Evolutionary conservation across 2,329 filamentous ascomycete species (phyloP), one percentile per base, ranked within the genome.

Genomic region (Epichloe scottii): DNA sequence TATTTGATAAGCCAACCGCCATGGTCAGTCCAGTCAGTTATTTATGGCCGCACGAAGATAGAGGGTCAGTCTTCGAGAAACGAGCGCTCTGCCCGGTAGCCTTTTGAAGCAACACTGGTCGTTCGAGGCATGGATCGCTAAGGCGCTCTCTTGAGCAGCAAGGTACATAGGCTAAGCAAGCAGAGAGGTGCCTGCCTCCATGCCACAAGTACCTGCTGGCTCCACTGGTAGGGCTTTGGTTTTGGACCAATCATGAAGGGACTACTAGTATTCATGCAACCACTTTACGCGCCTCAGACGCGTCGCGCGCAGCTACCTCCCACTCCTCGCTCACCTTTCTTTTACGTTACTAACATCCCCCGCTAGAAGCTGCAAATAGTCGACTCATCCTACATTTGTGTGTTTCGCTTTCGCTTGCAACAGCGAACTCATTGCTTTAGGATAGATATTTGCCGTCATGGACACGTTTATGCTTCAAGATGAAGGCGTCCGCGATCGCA

Each of bases 401-500:
- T 7, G 15, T 40, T 17, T 40, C 7, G 14, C 5, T 40, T 17
- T 17, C 38, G 2, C 38, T 19, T n/a, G 14, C 15, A 40, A 19
- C 1, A 40, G n/a, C 38, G 15, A 5, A 40, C n/a, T 17, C 11
- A 40, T 41, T 30, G 15, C 15, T 14, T 19, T 12, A 40, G 21
- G 15, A 26, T 39, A 12, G 39, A 23, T 14, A 35, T 5, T 12
- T 41, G 3, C 48, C 30, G 70, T 54, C 56, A 89, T 93, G 86
- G 85, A 89, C 59, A 78, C 75, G 54, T 73, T 81, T 59, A 81
- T 85, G 71, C 79, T 94, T 61, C 81, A 85, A 68, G 90, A 96
- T 76, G 87, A 93, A 69, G 88, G 85, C 58, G 82, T 85, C 60
- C 79, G 82, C 60, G 84, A 94, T 71, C 87, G 89, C 62, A 81